A percentile compares a stretch with the other conserved stretches of the same genome.
Conservation (phyloP, 2,329 filamentous ascomycete genomes). For the Mollisiaceae sp. region DNA sequence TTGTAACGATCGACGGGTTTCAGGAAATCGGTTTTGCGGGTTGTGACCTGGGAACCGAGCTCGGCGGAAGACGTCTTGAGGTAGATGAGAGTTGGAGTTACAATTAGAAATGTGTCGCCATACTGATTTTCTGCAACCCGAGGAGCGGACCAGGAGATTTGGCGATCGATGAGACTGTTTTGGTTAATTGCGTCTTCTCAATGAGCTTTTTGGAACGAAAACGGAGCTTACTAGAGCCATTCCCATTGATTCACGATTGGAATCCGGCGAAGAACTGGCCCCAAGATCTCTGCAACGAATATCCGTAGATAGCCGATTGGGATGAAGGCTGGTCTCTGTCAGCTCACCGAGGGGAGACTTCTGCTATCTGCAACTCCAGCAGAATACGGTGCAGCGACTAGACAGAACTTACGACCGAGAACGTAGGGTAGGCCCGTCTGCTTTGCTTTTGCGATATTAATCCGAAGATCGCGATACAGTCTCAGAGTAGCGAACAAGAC, state of each 20-base stretch:
- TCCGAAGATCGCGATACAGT: conserved; percentile 16
- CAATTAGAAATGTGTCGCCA: conserved; percentile 39
- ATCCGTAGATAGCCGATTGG: conserved; percentile 25
- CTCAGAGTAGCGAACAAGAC: neutral
- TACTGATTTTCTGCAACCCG: conserved; percentile 23
- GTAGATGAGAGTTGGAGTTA: conserved; percentile 29
- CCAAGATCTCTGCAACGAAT: conserved; percentile 17
- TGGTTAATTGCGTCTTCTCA: conserved; percentile 2
- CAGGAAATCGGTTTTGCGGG: conserved; percentile 38
- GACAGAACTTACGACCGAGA: conserved; percentile 34
- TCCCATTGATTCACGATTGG: conserved; percentile 26
- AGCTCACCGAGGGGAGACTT: neutral
- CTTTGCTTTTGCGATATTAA: conserved; percentile 34
- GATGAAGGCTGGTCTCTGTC: conserved; percentile 1
- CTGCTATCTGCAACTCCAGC: conserved; percentile 3
- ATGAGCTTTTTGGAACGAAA: conserved; percentile 6
- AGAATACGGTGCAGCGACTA: neutral
- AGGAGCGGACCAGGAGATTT: conserved; percentile 26
- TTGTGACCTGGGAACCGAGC: conserved; percentile 36
- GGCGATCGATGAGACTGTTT: conserved; percentile 27
- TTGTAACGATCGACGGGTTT: conserved; percentile 41
- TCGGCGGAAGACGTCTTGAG: conserved; percentile 39
- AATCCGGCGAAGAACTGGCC: conserved; percentile 21
- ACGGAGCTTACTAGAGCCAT: conserved; percentile 30
- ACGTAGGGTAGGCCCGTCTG: conserved; percentile 36